These are phyloP conservation scores for Aspergillus hortae DNA, from an alignment of 2,329 filamentous ascomycete species.

Conservation along the genomic window DNA sequence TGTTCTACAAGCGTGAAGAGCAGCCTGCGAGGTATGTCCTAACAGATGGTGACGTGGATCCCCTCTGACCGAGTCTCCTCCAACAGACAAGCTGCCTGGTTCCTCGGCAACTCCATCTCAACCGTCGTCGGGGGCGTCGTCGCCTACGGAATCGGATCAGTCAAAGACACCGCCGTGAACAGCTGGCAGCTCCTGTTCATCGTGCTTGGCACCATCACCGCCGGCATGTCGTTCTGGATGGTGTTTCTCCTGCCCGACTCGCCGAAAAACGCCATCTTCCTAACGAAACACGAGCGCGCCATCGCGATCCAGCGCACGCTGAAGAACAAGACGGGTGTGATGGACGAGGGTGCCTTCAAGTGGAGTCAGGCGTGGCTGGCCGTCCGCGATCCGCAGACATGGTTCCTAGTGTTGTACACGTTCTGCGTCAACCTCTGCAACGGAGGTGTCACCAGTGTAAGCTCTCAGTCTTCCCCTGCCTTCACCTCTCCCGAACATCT, in stretches of 20 bases:
- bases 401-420: slow-evolving; percentile 30
- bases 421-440: slow-evolving; percentile 33
- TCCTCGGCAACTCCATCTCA: slow-evolving; percentile 32
- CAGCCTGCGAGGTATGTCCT: slow-evolving; percentile 23
- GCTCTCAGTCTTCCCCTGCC: background rate
- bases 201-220: slow-evolving; percentile 26
- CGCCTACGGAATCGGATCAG: slow-evolving; percentile 26
- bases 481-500: background rate
- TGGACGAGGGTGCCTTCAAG: slow-evolving; percentile 47
- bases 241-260: slow-evolving; percentile 21
- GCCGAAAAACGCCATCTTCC: slow-evolving; percentile 40
- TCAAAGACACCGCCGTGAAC: slow-evolving; percentile 13
- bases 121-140: slow-evolving; percentile 27
- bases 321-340: slow-evolving; percentile 51
- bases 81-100: slow-evolving; percentile 32
- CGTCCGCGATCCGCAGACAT: slow-evolving; percentile 29
- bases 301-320: slow-evolving; percentile 53
- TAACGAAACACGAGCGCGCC: slow-evolving; percentile 38
- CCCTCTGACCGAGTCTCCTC: background rate
- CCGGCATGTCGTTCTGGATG: slow-evolving; percentile 16
- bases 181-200: slow-evolving; percentile 33
- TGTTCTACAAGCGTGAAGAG: slow-evolving; percentile 33
- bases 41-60: too few relatives aligned
- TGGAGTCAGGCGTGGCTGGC: slow-evolving; percentile 39
- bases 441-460: slow-evolving; percentile 31